Base-by-base conservation (phyloP, 495 filamentous ascomycete species). In the Neurospora tetraspora region DNA sequence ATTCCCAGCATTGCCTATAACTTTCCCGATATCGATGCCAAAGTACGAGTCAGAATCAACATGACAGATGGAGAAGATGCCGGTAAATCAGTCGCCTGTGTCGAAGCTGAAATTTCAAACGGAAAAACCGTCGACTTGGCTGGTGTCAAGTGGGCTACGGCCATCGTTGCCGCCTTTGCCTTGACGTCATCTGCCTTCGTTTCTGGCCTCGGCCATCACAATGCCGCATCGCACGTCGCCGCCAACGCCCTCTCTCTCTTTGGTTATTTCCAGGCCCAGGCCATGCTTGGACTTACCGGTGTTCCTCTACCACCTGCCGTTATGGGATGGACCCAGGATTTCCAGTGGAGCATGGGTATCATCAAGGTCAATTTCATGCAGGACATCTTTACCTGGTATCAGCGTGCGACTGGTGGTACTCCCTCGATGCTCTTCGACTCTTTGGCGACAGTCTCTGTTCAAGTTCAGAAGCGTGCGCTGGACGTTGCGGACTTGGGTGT, bases 261-360 rank as follows among this genome's bases (percentile, higher is more conserved):
- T 78, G 89, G 93, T 68, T 99, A 94, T 81, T 97, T 98, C 88
- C 96, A 99, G 79, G 89, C 92, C n/a, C 96, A 98, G 81, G 94
- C 96, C 11, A 94, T 99, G 81, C 85, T 97, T 76, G 96, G 94
- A 43, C 91, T 98, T 85, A 91, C 88, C 34, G 87, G 91, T 10
- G 90, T 98, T 36, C 85, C 85, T 37, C 88, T 98, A 72, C 96
- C 96, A 4, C 96, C 96, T 0, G 91, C 98, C 72, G 96, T 97
- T 65, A 88, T 91, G 80, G 87, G 94, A 0, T 99, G 96, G 96
- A 98, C 96, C 5, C 95, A 98, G 85, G 96, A 98, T 80, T 98
- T 98, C 86, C 92, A 97, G 82, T 99, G 96, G 96, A 95, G 90
- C 80, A 96, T 99, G 94, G 96, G 96, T 78, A 95, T 99, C 78